A percentile compares a stretch with the other conserved stretches of the same genome.
phyloP scores from a whole-genome alignment of 805 yeast genomes.

The Candida maltosa region DNA sequence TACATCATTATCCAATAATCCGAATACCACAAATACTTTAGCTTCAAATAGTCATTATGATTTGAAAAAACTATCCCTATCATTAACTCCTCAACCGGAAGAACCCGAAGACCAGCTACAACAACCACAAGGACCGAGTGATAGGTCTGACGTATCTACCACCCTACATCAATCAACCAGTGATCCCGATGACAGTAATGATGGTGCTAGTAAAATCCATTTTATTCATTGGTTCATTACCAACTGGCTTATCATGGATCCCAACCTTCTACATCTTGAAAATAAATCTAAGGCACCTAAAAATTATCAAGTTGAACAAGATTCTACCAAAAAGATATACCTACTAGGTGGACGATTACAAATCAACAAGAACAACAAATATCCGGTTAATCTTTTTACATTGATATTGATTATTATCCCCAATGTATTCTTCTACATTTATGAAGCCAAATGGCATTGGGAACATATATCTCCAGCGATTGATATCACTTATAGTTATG shows the following conservation, averaged over 20 bases:
- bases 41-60: too few relatives aligned
- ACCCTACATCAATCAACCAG: too few relatives aligned
- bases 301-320: constrained; percentile 44
- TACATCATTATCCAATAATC: too few relatives aligned
- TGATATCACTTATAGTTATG: constrained; percentile 55
- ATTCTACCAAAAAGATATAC: constrained; percentile 39
- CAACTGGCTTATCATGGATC: constrained; percentile 28
- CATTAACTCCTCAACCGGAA: too few relatives aligned
- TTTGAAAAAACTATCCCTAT: too few relatives aligned
- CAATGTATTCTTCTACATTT: constrained; percentile 48
- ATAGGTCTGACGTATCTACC: too few relatives aligned
- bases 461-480: constrained; percentile 49
- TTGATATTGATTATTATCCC: constrained; percentile 37
- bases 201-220: too few relatives aligned
- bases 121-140: too few relatives aligned
- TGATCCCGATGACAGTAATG: too few relatives aligned
- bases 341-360: constrained; percentile 66
- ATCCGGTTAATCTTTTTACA: constrained; percentile 40
- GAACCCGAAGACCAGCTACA: too few relatives aligned
- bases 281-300: constrained; percentile 7
- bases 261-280: constrained; percentile 10
- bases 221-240: constrained; percentile 18
- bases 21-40: too few relatives aligned
- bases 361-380: constrained; percentile 32
- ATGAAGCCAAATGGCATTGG: constrained; percentile 55